A percentile compares a stretch with the other conserved stretches of the same genome.
Conservation (phyloP, 2,329 filamentous ascomycete species). For the Verticillium tricorpus region DNA sequence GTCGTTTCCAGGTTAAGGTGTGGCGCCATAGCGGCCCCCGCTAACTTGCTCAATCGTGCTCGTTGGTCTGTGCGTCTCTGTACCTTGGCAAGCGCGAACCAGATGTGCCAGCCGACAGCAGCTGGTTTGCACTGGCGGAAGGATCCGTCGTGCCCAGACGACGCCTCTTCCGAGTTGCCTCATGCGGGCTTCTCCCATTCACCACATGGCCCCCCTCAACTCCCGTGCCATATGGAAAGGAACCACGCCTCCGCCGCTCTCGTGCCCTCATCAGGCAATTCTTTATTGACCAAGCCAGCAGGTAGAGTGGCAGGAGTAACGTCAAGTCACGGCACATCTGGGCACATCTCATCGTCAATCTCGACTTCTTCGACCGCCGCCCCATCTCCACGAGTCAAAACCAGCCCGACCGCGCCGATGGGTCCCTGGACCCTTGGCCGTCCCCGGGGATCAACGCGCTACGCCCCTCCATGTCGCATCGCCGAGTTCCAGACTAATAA, state of each 20-base stretch:
- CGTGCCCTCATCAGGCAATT: not conserved
- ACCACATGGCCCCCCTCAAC: not conserved
- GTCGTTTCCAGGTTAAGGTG: not conserved
- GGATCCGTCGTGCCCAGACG: not conserved
- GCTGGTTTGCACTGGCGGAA: not conserved
- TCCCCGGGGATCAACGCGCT: not conserved
- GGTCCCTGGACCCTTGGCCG: not conserved
- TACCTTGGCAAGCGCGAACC: too few relatives aligned
- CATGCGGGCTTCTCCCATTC: not conserved
- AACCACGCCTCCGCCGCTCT: not conserved
- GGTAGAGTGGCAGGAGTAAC: not conserved
- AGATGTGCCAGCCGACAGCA: not conserved
- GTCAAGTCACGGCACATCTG: not conserved
- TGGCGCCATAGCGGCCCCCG: not conserved
- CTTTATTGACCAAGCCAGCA: not conserved
- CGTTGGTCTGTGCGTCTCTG: not conserved
- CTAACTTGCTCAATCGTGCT: slow-evolving; percentile 3
- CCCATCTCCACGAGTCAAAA: not conserved
- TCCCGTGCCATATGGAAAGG: not conserved
- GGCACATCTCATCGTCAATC: not conserved
- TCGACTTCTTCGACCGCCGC: not conserved
- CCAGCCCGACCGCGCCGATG: not conserved
- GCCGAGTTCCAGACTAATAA: not conserved
- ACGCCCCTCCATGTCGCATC: not conserved
- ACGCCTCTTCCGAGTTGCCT: not conserved